Percentiles rank a stretch among this genome's conserved stretches.
These are phyloP conservation scores for Apiospora kogelbergensis DNA, from an alignment of 2,329 filamentous ascomycete species.

Conservation along the genomic window DNA sequence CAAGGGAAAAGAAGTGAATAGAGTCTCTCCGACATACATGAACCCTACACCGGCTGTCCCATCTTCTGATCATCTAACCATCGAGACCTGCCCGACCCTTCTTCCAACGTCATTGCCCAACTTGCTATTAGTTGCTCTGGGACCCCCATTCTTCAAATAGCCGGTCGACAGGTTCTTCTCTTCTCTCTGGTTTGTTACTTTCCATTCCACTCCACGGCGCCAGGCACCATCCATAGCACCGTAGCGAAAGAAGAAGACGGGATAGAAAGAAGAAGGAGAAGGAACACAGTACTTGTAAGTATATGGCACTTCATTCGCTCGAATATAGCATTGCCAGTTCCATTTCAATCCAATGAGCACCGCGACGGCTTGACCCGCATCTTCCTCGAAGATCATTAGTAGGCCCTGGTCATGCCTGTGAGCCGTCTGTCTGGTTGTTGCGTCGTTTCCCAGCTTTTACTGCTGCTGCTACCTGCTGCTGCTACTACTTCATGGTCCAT, in stretches of 20 bases:
- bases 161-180: background rate
- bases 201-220: background rate
- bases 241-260: background rate
- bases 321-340: background rate
- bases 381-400: background rate
- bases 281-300: conserved; percentile 6
- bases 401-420: background rate
- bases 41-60: background rate
- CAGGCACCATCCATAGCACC: background rate
- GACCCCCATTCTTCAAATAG: background rate
- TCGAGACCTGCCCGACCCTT: background rate
- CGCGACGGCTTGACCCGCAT: background rate
- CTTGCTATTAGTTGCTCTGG: conserved; percentile 1
- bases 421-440: conserved; percentile 9
- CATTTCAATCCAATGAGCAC: conserved; percentile 4
- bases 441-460: conserved; percentile 9
- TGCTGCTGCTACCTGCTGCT: background rate
- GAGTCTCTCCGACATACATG: background rate
- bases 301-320: background rate
- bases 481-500: background rate
- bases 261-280: background rate
- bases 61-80: conserved; percentile 4
- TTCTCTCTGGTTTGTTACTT: background rate
- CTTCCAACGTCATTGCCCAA: conserved; percentile 10
- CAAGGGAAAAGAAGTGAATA: background rate